Conservation (phyloP, 2,329 filamentous ascomycete species). For the Lachnellula willkommii region DNA sequence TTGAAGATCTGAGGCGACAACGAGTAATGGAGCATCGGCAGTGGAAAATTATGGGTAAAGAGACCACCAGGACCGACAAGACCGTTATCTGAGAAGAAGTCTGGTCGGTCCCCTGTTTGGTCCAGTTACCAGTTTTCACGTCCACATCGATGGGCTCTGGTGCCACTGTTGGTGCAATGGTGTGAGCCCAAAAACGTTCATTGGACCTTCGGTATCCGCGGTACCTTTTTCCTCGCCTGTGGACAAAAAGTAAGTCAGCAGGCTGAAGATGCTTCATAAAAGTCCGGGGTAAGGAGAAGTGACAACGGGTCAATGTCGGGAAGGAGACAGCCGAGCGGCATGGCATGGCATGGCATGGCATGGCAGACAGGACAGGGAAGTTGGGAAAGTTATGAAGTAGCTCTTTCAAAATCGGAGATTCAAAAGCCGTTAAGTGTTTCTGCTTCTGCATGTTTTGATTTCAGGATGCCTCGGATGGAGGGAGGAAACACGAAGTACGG, state of each 20-base stretch:
- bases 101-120: not conserved
- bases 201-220: not conserved
- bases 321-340: not conserved
- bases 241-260: slow-evolving; percentile 1
- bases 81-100: not conserved
- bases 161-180: not conserved
- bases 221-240: not conserved
- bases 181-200: not conserved
- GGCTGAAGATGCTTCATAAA: slow-evolving; percentile 2
- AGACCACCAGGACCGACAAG: not conserved
- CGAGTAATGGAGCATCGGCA: not conserved
- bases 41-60: not conserved
- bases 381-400: not conserved
- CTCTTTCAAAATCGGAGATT: not conserved
- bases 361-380: not conserved
- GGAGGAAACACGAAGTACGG: not conserved
- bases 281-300: slow-evolving; percentile 3
- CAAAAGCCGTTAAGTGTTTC: not conserved
- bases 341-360: not conserved
- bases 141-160: not conserved
- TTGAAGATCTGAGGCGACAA: no score
- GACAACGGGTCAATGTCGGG: slow-evolving; percentile 4
- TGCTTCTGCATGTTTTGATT: slow-evolving; percentile 1
- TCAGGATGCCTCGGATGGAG: not conserved
- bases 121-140: not conserved